These are phyloP conservation scores for Russula ochroleuca DNA, from an alignment of 768 basidiomycete genomes.

Conservation along the genomic window DNA sequence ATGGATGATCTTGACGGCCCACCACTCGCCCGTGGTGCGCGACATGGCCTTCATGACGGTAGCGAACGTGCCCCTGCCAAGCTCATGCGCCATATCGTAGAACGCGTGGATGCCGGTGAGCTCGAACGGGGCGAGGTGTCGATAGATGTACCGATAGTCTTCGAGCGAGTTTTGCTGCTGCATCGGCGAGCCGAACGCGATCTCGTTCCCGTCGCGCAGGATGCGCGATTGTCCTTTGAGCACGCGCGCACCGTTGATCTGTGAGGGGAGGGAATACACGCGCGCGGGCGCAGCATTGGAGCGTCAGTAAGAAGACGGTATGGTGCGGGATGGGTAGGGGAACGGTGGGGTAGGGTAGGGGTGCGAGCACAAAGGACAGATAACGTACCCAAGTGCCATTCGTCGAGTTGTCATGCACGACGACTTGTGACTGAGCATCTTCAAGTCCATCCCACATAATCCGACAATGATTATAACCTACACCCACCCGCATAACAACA, in stretches of 20 bases:
- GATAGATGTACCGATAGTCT: constrained; percentile 77
- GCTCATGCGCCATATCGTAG: constrained; percentile 64
- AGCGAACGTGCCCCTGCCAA: constrained; percentile 91
- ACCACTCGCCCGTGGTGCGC: constrained; percentile 64
- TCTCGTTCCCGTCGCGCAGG: constrained; percentile 76
- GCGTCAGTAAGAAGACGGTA: not conserved
- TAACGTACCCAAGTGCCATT: constrained; percentile 68
- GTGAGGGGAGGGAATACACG: not conserved
- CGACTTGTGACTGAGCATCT: constrained; percentile 40
- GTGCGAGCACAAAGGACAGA: not conserved
- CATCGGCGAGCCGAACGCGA: constrained; percentile 69
- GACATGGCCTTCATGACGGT: constrained; percentile 81
- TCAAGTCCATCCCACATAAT: constrained; percentile 58
- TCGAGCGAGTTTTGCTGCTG: constrained; percentile 49
- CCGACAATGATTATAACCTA: constrained; percentile 53
- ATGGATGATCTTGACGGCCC: constrained; percentile 87
- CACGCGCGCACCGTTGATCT: constrained; percentile 69
- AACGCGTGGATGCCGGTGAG: constrained; percentile 54
- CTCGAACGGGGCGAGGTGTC: constrained; percentile 52
- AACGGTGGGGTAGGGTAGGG: too few relatives aligned
- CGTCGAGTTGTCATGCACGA: constrained; percentile 55
- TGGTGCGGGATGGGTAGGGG: too few relatives aligned
- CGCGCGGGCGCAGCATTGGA: not conserved
- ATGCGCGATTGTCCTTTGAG: constrained; percentile 52
- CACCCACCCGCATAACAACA: too few relatives aligned